Evolutionary conservation across 1,284 basidiomycete species (phyloP), one percentile per base, ranked within the genome.

Genomic region (Marasmius oreades): DNA sequence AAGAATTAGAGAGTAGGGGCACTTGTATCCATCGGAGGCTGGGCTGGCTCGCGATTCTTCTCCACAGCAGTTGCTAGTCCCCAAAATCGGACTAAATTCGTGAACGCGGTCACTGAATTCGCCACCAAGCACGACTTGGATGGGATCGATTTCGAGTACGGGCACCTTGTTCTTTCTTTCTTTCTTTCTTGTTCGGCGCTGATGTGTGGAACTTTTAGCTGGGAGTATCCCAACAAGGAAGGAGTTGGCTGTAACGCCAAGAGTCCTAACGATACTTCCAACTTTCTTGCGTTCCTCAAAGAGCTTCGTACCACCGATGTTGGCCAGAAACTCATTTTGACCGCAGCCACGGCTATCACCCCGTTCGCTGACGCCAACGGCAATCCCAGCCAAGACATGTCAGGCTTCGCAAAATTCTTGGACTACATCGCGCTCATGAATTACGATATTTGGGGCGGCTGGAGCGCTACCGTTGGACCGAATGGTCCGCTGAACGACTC

Each of bases 371-470:
- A 81, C 47, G 50, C 79, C 0, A 72, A 81, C 56, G 87, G 88
- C 3, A 71, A 63, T 1, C 86, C 91, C 0, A 69, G 86, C 66
- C 70, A 74, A 0, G 80, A 95, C 68, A 87, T 95, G 23, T 84
- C 84, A 7, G 82, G 57, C 0, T 95, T 92, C 63, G 86, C 87
- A 1, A 62, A 78, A 5, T 77, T 82, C 1, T 77, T 96, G 24
- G 88, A 95, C 69, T 88, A 87, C 76, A 84, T 96, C 59, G 67
- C 70, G 54, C 67, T 95, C 69, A 95, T 96, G 93, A 87, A 89
- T 72, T 95, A 95, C 71, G 93, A 95, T 68, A 76, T 95, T 55
- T 90, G 80, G 78, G 92, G 92, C 26, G 75, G 81, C 45, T 78
- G 70, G 71, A 73, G 74, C 6, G 39, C 62, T 2, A 63, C 62